Base-by-base conservation (phyloP, 139 green algal species). In the Desmodesmus armatus region DNA sequence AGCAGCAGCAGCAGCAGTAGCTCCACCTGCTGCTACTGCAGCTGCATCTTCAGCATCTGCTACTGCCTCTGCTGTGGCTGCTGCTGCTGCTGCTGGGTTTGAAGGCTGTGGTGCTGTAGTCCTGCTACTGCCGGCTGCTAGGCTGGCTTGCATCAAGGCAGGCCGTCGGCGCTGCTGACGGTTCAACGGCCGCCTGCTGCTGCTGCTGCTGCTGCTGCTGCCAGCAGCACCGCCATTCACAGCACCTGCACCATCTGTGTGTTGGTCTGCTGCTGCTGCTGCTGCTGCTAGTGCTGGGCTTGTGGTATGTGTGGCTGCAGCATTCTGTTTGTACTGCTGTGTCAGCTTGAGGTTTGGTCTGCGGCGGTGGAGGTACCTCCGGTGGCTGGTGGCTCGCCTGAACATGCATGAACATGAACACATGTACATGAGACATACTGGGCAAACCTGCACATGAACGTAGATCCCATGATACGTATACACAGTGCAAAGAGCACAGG, bases 141-240 rank as follows among this genome's bases (percentile, higher is more conserved):
- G 63, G 5, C 79, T 74, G 37, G 67, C 60, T 69, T 89, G 84
- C 81, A 95, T 86, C 15, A 74, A 65, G 23, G 74, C 91, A 40
- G 90, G 80, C 5, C 87, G 78, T 9, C 92, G 86, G 53, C 90
- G 87, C 91, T 95, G 95, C 19, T 63, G 63, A 3, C 92, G 86
- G 51, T 93, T 95, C 17, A 78, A 87, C 1, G 88, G 81, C 19
- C 89, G 82, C 81, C 6, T 40, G 1, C 71, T 86, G 47, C 39
- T 33, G 19, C 55, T 31, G 79, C 63, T 62, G 55, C 77, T 51
- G 43, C 60, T 29, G 66, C 60, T 31, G 43, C 5, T 9, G 40
- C 13, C 49, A 33, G 25, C 5, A 35, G 62, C 74, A 3, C 75
- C 76, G 13, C 72, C 80, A 83, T 17, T 43, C 3, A 3, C 35